Conservation (phyloP, 1,284 basidiomycete species). For the Phaffia rhodozyma region DNA sequence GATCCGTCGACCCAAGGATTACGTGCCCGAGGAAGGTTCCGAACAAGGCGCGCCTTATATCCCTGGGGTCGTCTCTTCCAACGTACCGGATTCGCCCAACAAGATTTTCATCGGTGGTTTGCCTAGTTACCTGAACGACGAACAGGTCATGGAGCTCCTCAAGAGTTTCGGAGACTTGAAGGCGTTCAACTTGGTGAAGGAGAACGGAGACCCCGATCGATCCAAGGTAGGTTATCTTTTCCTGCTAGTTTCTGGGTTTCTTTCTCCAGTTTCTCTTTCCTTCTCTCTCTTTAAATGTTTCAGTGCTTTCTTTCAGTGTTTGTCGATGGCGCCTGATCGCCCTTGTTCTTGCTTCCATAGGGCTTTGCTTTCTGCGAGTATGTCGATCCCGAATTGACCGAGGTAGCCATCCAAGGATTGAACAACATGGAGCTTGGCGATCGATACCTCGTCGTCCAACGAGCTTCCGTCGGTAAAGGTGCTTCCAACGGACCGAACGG, state of each 20-base stretch:
- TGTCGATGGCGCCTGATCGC: background rate
- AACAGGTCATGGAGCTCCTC: constrained; percentile 93
- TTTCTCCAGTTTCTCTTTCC: background rate
- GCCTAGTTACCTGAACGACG: constrained; percentile 87
- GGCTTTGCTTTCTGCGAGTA: constrained; percentile 99
- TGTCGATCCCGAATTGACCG: constrained; percentile 74
- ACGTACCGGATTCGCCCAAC: constrained; percentile 92
- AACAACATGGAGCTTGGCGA: constrained; percentile 98
- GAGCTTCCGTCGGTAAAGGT: constrained; percentile 66
- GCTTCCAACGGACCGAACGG: constrained; percentile 29
- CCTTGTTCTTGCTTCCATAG: constrained; percentile 27
- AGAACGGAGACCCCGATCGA: constrained; percentile 63
- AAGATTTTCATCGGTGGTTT: constrained; percentile 96
- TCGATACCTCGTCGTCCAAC: constrained; percentile 89
- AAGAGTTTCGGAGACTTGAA: constrained; percentile 95
- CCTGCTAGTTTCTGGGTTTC: background rate
- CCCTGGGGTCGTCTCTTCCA: constrained; percentile 88
- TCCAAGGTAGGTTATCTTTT: constrained; percentile 55
- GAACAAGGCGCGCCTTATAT: constrained; percentile 58
- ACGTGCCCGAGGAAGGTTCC: constrained; percentile 50
- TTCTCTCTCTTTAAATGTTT: constrained; percentile 3
- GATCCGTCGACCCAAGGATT: constrained; percentile 94
- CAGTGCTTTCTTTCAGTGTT: background rate
- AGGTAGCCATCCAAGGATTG: constrained; percentile 88
- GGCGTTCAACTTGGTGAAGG: constrained; percentile 94